These are phyloP conservation scores for Psilocybe azurescens DNA, from an alignment of 768 basidiomycete genomes.

Conservation along the genomic window DNA sequence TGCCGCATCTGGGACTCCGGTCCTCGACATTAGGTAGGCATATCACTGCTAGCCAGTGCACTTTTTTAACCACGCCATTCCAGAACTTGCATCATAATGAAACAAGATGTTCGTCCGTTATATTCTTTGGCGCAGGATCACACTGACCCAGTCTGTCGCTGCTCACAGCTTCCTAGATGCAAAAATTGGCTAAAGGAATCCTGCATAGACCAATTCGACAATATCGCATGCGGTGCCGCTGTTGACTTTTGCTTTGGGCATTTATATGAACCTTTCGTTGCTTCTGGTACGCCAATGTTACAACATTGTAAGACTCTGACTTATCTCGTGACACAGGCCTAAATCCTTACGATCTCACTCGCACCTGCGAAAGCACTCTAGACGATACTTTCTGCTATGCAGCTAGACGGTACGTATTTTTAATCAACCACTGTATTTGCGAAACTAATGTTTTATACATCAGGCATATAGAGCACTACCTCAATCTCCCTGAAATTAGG, in stretches of 20 bases:
- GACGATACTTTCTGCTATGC: constrained; percentile 62
- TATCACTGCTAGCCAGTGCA: not conserved
- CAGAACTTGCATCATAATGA: not conserved
- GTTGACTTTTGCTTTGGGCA: constrained; percentile 59
- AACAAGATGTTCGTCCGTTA: not conserved
- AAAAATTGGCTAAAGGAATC: constrained; percentile 53
- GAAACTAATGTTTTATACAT: not conserved
- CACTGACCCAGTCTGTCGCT: not conserved
- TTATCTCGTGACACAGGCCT: constrained; percentile 30
- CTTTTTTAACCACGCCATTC: not conserved
- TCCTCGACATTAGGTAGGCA: constrained; percentile 47
- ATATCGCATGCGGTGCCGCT: constrained; percentile 67
- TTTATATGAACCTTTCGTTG: constrained; percentile 18
- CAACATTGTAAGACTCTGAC: constrained; percentile 28
- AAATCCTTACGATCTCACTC: constrained; percentile 75
- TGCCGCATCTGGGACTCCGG: constrained; percentile 49
- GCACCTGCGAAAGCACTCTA: constrained; percentile 54
- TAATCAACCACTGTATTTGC: not conserved
- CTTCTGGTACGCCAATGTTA: constrained; percentile 1
- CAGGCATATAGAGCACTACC: constrained; percentile 64
- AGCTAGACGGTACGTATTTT: constrained; percentile 36
- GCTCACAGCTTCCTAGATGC: constrained; percentile 64
- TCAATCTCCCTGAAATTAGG: constrained; percentile 62
- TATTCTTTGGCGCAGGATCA: not conserved
- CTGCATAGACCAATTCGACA: constrained; percentile 70